phyloP scores from a whole-genome alignment of 768 basidiomycete species.

The Amanita molliuscula region DNA sequence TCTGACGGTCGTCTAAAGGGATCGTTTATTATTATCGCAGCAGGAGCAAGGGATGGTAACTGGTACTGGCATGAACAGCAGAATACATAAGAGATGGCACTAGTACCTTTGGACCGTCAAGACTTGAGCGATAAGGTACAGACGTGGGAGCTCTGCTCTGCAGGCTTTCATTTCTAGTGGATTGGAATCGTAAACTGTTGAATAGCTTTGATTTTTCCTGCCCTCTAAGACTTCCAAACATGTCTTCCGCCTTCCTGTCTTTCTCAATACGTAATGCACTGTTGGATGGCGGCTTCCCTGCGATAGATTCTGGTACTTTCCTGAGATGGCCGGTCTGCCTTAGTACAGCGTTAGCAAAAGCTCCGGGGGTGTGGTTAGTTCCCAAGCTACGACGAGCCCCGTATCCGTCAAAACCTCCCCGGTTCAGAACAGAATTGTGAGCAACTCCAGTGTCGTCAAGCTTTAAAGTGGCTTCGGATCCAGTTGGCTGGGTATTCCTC shows the following conservation, averaged over 20 bases:
- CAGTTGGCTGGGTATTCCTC: not conserved
- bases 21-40: conserved; percentile 1
- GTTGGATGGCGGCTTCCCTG: not conserved
- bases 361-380: not conserved
- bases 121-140: not conserved
- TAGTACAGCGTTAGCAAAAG: conserved; percentile 1
- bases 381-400: not conserved
- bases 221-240: not conserved
- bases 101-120: not conserved
- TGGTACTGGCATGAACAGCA: not conserved
- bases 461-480: too few relatives aligned
- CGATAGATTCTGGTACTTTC: not conserved
- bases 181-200: not conserved
- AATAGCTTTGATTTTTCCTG: not conserved
- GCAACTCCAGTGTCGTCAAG: not conserved
- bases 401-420: not conserved
- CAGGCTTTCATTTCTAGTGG: not conserved
- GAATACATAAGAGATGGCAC: not conserved
- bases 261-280: not conserved
- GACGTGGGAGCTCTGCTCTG: conserved; percentile 1
- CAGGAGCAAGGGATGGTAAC: not conserved
- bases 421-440: not conserved
- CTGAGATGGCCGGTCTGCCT: not conserved
- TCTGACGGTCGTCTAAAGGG: not conserved
- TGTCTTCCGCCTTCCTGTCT: not conserved